A percentile compares a stretch with the other conserved stretches of the same genome.
Evolutionary conservation across 352 stramenopile species (phyloP).

Genomic region (Phytophthora quininea): DNA sequence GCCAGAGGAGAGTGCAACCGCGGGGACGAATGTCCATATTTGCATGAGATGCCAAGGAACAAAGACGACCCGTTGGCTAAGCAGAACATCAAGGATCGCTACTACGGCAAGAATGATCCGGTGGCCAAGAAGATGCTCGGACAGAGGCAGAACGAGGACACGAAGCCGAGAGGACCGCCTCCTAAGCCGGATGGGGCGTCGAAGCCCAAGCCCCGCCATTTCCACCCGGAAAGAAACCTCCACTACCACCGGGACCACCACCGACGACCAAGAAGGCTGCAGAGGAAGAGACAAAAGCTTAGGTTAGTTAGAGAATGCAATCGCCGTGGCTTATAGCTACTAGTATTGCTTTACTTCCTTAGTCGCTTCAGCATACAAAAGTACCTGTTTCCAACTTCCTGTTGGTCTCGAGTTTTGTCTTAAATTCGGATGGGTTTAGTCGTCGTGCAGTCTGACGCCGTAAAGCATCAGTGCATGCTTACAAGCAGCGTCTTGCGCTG

Average conservation of each 20-base stretch:
- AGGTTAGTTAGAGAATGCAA: slow-evolving; percentile 20
- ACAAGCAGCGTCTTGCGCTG: slow-evolving; percentile 77
- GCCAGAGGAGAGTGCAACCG: slow-evolving; percentile 94
- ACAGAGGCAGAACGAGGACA: slow-evolving; percentile 36
- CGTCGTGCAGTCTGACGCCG: slow-evolving; percentile 57
- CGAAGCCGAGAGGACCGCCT: slow-evolving; percentile 26
- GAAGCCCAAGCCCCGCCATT: slow-evolving; percentile 67
- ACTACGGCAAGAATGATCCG: slow-evolving; percentile 94
- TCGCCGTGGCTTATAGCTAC: neutral
- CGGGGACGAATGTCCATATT: slow-evolving; percentile 92
- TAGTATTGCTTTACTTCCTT: neutral
- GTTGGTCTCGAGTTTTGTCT: neutral
- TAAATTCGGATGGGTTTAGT: slow-evolving; percentile 19
- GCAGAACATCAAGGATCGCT: slow-evolving; percentile 96
- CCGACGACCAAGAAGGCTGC: slow-evolving; percentile 27
- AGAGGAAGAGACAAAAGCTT: slow-evolving; percentile 39
- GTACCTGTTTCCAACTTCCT: slow-evolving; percentile 3
- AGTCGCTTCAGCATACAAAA: slow-evolving; percentile 16
- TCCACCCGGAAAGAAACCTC: slow-evolving; percentile 63
- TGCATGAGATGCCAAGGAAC: slow-evolving; percentile 94
- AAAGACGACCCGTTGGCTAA: slow-evolving; percentile 94
- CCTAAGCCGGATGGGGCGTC: slow-evolving; percentile 21
- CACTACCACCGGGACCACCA: slow-evolving; percentile 63
- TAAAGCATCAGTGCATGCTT: slow-evolving; percentile 67
- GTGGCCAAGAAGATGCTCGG: slow-evolving; percentile 92